Evolutionary conservation across 2,329 filamentous ascomycete species (phyloP).

Genomic region (Magnaporthiopsis incrustans): DNA sequence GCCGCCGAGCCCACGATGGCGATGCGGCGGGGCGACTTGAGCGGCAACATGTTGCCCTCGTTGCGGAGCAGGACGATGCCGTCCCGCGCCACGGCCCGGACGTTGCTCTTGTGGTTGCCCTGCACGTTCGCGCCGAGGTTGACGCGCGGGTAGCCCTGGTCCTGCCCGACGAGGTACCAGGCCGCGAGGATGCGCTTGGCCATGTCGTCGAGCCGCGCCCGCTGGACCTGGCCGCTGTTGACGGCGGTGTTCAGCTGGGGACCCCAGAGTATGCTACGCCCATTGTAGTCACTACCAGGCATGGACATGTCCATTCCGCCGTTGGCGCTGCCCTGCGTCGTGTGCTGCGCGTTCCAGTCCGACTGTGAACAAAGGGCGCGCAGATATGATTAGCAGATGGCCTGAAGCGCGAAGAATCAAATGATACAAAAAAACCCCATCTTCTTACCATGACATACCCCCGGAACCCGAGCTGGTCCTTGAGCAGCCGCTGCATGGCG

Average conservation of each 20-base stretch:
- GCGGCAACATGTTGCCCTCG: conserved; percentile 43
- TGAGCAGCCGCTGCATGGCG: conserved; percentile 53
- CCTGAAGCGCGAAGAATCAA: no score
- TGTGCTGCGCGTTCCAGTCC: conserved; percentile 74
- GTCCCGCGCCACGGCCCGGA: conserved; percentile 45
- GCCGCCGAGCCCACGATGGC: conserved; percentile 57
- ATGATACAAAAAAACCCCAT: not conserved
- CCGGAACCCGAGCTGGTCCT: conserved; percentile 68
- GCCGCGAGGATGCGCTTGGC: conserved; percentile 53
- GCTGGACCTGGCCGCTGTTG: conserved; percentile 47
- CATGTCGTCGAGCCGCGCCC: conserved; percentile 60
- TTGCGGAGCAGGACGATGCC: conserved; percentile 65
- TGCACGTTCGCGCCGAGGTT: conserved; percentile 48
- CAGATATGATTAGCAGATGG: no score
- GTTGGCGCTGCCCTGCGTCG: conserved; percentile 56
- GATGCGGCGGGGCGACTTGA: conserved; percentile 44
- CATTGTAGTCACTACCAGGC: conserved; percentile 58
- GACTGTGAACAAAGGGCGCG: conserved; percentile 3
- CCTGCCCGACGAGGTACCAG: conserved; percentile 52
- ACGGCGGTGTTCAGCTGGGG: conserved; percentile 43
- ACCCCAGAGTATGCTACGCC: conserved; percentile 47
- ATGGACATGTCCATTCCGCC: conserved; percentile 76
- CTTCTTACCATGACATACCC: conserved; percentile 37
- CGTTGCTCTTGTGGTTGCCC: conserved; percentile 54
- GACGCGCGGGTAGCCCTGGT: conserved; percentile 39